Conservation (phyloP, 1,284 basidiomycete genomes). For the Cutaneotrichosporon daszewskae region DNA sequence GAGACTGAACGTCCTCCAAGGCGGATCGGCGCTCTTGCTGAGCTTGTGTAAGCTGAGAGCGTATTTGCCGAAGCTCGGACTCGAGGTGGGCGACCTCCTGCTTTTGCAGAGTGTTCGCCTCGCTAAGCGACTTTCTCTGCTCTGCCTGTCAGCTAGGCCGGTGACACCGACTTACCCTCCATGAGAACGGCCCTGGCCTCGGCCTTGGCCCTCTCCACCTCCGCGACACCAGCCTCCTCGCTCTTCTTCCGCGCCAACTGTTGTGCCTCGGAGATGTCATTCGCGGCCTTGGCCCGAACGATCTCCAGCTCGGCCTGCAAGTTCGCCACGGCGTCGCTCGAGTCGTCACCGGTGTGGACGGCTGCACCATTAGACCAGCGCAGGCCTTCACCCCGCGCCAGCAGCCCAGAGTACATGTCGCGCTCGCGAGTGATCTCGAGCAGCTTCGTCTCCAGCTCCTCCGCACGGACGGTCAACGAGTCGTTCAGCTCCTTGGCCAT, state of each 20-base stretch:
- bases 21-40: constrained; percentile 35
- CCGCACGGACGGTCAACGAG: constrained; percentile 61
- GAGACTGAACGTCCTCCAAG: constrained; percentile 43
- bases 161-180: constrained; percentile 54
- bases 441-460: constrained; percentile 68
- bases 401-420: constrained; percentile 74
- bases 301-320: constrained; percentile 55
- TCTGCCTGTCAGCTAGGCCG: constrained; percentile 15
- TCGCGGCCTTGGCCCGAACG: constrained; percentile 57
- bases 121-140: constrained; percentile 46
- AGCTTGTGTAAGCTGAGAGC: constrained; percentile 29
- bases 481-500: constrained; percentile 84
- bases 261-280: constrained; percentile 66
- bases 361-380: constrained; percentile 22
- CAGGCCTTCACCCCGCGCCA: constrained; percentile 48
- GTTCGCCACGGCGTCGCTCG: constrained; percentile 23
- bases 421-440: constrained; percentile 78
- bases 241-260: constrained; percentile 60
- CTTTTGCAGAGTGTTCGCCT: constrained; percentile 42
- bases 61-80: constrained; percentile 32
- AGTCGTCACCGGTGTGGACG: constrained; percentile 12
- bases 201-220: constrained; percentile 67
- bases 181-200: constrained; percentile 68
- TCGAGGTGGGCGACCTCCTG: constrained; percentile 34
- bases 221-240: constrained; percentile 61